Conservation (phyloP, 495 filamentous ascomycete genomes). For the Trichocladium antarcticum region DNA sequence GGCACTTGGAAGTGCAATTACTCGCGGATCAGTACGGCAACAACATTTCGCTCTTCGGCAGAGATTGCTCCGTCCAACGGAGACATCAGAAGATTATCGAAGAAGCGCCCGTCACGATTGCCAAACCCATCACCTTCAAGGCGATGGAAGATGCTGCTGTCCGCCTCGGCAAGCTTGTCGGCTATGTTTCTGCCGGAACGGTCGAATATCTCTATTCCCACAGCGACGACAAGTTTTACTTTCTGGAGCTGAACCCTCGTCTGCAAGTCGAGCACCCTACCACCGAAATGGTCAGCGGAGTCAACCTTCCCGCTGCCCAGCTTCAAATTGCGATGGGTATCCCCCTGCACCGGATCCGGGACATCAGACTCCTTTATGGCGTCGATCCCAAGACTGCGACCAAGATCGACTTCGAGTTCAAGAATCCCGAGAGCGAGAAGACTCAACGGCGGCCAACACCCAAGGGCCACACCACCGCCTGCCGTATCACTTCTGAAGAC, state of each 20-base stretch:
- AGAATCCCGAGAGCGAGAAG: slow-evolving; percentile 68
- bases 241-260: slow-evolving; percentile 94
- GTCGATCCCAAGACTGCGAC: slow-evolving; percentile 78
- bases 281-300: slow-evolving; percentile 97
- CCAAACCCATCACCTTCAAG: slow-evolving; percentile 76
- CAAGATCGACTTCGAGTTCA: slow-evolving; percentile 95
- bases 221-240: slow-evolving; percentile 97
- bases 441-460: slow-evolving; percentile 81
- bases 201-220: slow-evolving; percentile 99
- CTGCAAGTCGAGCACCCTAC: slow-evolving; percentile 98
- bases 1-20: slow-evolving; percentile 95
- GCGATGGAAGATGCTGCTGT: slow-evolving; percentile 96
- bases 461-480: slow-evolving; percentile 94
- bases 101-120: slow-evolving; percentile 94
- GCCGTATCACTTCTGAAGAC: slow-evolving; percentile 98
- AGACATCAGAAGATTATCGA: slow-evolving; percentile 99
- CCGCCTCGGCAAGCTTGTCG: slow-evolving; percentile 81
- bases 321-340: slow-evolving; percentile 99
- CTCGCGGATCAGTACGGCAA: slow-evolving; percentile 98
- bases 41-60: slow-evolving; percentile 96
- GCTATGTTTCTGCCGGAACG: slow-evolving; percentile 97
- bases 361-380: slow-evolving; percentile 93
- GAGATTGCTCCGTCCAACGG: slow-evolving; percentile 98
- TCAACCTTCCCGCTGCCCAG: slow-evolving; percentile 93
- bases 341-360: slow-evolving; percentile 85